Evolutionary conservation across 805 yeast genomes (phyloP).

Genomic region (Saturnispora serradocipensis): DNA sequence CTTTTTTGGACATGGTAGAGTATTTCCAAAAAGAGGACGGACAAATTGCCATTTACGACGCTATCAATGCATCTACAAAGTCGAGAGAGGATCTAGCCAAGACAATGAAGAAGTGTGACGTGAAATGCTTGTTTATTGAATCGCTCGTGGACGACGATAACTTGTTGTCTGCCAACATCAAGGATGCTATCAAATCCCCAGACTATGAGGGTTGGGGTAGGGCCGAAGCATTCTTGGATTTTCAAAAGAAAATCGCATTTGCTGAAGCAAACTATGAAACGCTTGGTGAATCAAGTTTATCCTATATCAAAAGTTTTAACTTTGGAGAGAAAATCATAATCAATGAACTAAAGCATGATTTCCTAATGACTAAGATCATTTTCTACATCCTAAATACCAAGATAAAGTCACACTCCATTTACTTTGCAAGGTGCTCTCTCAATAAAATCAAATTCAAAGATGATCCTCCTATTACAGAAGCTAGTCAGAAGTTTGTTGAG

Average conservation of each 20-base stretch:
- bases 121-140: constrained; percentile 82
- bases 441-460: constrained; percentile 51
- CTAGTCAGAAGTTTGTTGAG: constrained; percentile 60
- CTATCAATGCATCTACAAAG: constrained; percentile 72
- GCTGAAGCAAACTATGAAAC: constrained; percentile 68
- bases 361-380: constrained; percentile 81
- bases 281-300: constrained; percentile 49
- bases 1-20: constrained; percentile 56
- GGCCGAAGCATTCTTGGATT: constrained; percentile 67
- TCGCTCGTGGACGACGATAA: constrained; percentile 67
- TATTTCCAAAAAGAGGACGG: constrained; percentile 75
- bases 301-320: constrained; percentile 79
- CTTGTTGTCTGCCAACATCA: constrained; percentile 64
- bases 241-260: constrained; percentile 57
- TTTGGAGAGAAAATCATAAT: constrained; percentile 80
- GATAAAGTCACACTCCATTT: constrained; percentile 82
- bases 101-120: constrained; percentile 44
- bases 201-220: constrained; percentile 76
- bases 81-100: constrained; percentile 54
- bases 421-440: constrained; percentile 75
- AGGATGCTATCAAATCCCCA: constrained; percentile 79
- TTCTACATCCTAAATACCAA: constrained; percentile 87
- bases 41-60: constrained; percentile 94
- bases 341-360: constrained; percentile 78
- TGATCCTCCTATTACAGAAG: constrained; percentile 77